phyloP scores from a whole-genome alignment of 352 stramenopile species.

The Phytophthora palmivora region DNA sequence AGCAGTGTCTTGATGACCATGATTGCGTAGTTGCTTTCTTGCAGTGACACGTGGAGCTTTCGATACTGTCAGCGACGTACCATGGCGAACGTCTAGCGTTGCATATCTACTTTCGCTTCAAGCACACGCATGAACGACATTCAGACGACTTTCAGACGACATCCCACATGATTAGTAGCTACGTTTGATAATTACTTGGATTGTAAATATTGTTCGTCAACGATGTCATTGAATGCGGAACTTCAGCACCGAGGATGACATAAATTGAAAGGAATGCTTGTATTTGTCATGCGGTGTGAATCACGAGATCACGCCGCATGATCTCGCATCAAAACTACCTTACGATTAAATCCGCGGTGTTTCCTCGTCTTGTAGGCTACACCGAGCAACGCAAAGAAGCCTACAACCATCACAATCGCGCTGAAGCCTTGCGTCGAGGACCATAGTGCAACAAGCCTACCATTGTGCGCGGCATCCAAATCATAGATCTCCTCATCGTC shows the following conservation, averaged over 20 bases:
- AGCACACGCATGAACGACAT: conserved; percentile 11
- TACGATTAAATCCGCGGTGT: conserved; percentile 24
- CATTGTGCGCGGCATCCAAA: conserved; percentile 58
- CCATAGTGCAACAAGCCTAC: conserved; percentile 43
- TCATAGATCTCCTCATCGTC: conserved; percentile 54
- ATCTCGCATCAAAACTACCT: conserved; percentile 27
- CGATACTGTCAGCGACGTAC: conserved; percentile 7
- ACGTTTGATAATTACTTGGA: not conserved
- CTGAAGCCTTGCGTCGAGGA: conserved; percentile 51
- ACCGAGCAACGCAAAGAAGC: conserved; percentile 35
- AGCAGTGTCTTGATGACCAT: conserved; percentile 34
- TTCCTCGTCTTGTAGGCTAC: conserved; percentile 38
- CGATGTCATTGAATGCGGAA: not conserved
- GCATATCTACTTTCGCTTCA: conserved; percentile 17
- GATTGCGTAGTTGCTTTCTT: not conserved
- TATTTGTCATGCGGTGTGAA: conserved; percentile 22
- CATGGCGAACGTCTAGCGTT: conserved; percentile 15
- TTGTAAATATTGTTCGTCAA: not conserved
- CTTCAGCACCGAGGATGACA: conserved; percentile 15
- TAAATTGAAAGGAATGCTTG: conserved; percentile 12
- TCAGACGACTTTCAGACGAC: not conserved
- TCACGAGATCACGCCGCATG: too few relatives aligned
- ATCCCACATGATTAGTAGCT: not conserved
- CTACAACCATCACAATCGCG: conserved; percentile 38
- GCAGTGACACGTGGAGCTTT: conserved; percentile 27